Conservation (phyloP, 106 monocot species). For the Dendrobium officinale region DNA sequence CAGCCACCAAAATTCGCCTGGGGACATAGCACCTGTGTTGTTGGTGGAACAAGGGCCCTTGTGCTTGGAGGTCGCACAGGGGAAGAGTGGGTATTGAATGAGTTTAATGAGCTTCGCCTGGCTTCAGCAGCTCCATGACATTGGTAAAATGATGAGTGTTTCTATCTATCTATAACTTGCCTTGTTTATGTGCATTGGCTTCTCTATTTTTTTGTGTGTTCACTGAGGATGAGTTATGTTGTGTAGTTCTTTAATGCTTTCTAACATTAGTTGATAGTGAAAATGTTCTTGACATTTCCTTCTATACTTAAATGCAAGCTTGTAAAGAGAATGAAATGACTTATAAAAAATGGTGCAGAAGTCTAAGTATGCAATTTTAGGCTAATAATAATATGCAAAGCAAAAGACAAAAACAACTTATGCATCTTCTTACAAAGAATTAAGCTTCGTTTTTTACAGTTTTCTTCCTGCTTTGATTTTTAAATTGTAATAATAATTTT, state of each 20-base stretch:
- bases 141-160: not conserved
- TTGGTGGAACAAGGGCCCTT: conserved; percentile 82
- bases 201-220: not conserved
- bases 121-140: conserved; percentile 36
- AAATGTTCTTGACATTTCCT: not conserved
- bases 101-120: conserved; percentile 85
- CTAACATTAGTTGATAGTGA: not conserved
- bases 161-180: not conserved
- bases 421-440: too few relatives aligned
- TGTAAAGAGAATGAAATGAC: too few relatives aligned
- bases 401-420: too few relatives aligned
- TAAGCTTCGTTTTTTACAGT: too few relatives aligned
- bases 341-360: too few relatives aligned
- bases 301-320: too few relatives aligned
- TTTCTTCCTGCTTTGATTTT: too few relatives aligned
- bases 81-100: conserved; percentile 89
- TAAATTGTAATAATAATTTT: too few relatives aligned
- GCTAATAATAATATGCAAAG: too few relatives aligned
- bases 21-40: conserved; percentile 96
- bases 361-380: too few relatives aligned
- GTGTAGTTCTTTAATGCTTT: not conserved
- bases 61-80: conserved; percentile 83
- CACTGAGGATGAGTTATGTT: not conserved
- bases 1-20: conserved; percentile 85
- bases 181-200: not conserved